Evolutionary conservation across 257 asterid genomes (phyloP).

Genomic region (Solanum pimpinellifolium): DNA sequence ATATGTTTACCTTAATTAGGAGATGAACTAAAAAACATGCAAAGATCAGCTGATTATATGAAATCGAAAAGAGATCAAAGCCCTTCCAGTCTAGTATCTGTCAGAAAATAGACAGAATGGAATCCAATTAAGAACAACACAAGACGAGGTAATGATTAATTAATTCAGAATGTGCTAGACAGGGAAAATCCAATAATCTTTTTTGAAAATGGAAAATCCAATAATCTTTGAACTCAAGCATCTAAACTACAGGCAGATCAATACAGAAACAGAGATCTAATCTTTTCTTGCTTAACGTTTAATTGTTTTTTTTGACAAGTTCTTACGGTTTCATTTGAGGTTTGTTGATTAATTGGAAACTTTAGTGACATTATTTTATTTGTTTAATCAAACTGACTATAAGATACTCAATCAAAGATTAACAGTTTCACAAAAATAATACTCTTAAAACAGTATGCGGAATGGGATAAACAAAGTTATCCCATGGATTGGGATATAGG

Average conservation of each 20-base stretch:
- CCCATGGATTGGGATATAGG: not conserved
- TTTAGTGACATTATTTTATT: not conserved
- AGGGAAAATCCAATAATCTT: not conserved
- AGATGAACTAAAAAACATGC: not conserved
- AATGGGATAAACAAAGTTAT: not conserved
- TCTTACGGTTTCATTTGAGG: not conserved
- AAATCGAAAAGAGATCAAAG: not conserved
- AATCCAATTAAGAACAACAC: not conserved
- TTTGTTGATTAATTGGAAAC: not conserved
- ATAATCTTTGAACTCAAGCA: not conserved
- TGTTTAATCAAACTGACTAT: not conserved
- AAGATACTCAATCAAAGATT: not conserved
- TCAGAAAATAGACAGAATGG: not conserved
- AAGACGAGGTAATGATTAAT: not conserved
- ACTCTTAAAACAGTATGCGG: not conserved
- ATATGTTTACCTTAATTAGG: not conserved
- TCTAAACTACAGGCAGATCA: not conserved
- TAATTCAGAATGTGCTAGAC: not conserved
- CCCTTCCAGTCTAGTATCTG: not conserved
- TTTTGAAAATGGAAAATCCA: not conserved
- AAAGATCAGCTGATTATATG: not conserved
- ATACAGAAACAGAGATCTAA: not conserved
- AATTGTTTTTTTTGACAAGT: not conserved
- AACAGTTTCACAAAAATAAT: not conserved
- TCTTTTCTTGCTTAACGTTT: not conserved